Base-by-base conservation (phyloP, 768 basidiomycete species). In the Amanita muscaria region DNA sequence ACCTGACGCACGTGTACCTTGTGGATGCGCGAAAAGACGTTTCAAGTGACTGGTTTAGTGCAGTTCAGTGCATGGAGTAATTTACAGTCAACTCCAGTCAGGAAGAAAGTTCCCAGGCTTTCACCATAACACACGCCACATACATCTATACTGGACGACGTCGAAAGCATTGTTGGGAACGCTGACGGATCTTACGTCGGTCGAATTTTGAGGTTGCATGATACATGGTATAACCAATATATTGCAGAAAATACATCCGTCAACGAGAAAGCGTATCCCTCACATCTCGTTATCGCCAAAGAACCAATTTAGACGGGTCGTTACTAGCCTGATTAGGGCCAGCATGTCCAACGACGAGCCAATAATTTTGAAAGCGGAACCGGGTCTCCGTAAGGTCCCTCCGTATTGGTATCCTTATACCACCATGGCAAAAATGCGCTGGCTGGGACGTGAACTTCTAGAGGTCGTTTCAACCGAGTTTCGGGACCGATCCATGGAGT, bases 401-500 rank as follows among this genome's bases (percentile, higher is more conserved):
- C 86, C 92, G 0, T 94, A 94, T 59, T 96, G 90, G 88, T 86
- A 88, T 59, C 86, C 90, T 2, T 88, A 92, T 58, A 87, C 80
- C 7, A 94, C 91, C 0, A 92, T 84, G 79, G 89, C 90, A 16
- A 97, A 97, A 61, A 75, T 80, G 41, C 75, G 92, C 22, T 96
- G 92, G 91, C 69, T 89, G 29, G 82, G 85, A 25, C 70, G 92
- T 37, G 85, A 91, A 60, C 71, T 96, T 29, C 64, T 97, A 18
- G 92, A 97, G 62, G 82, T 96, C 30, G 83, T 97, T 12, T 89
- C 87, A 0, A 93, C 91, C 0, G 92, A 97, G 61, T 97, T 94
- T 58, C 71, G 92, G 42, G 92, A 96, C 67, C 73, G 92, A 39
- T 88, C 84, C 11, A 83, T 92, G 73, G 92, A 97, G 55, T 97